Percentiles rank a stretch among this genome's conserved stretches.
phyloP scores from a whole-genome alignment of 495 filamentous ascomycete genomes.

The Xanthoparmelia taractica region DNA sequence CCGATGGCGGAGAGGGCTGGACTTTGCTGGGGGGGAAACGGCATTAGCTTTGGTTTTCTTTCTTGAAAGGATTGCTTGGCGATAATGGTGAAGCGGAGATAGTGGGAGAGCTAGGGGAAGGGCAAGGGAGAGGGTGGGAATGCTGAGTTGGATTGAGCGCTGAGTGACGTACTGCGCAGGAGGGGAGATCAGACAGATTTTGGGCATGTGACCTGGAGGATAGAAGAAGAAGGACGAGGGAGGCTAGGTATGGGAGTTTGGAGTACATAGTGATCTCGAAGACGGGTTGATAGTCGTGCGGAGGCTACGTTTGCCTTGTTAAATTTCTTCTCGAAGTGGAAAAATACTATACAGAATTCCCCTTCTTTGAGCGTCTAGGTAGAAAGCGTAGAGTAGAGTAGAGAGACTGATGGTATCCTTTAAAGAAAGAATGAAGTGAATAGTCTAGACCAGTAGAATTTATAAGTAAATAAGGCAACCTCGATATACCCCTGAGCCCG shows the following conservation, averaged over 20 bases:
- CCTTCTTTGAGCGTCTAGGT: background rate
- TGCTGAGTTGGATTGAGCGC: background rate
- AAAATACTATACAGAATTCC: background rate
- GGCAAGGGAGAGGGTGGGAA: background rate
- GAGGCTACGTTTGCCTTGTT: background rate
- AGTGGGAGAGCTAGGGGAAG: background rate
- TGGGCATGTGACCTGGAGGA: slow-evolving; percentile 1
- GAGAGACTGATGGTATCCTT: background rate
- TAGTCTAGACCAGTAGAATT: background rate
- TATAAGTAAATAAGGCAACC: background rate
- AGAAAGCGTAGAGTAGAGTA: slow-evolving; percentile 1
- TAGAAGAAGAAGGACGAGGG: background rate
- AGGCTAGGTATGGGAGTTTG: background rate
- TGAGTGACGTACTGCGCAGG: slow-evolving; percentile 1
- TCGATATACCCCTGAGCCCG: background rate
- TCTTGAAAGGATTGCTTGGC: background rate
- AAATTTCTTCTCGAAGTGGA: background rate
- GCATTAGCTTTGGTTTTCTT: background rate
- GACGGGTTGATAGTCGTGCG: background rate
- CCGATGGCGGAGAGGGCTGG: slow-evolving; percentile 5
- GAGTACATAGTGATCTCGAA: background rate
- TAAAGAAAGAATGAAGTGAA: background rate
- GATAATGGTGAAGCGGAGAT: background rate
- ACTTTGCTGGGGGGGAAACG: slow-evolving; percentile 1
- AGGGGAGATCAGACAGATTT: background rate